Conservation (phyloP, 371 early-diverging fungal species). For the Actinomortierella wolfii region DNA sequence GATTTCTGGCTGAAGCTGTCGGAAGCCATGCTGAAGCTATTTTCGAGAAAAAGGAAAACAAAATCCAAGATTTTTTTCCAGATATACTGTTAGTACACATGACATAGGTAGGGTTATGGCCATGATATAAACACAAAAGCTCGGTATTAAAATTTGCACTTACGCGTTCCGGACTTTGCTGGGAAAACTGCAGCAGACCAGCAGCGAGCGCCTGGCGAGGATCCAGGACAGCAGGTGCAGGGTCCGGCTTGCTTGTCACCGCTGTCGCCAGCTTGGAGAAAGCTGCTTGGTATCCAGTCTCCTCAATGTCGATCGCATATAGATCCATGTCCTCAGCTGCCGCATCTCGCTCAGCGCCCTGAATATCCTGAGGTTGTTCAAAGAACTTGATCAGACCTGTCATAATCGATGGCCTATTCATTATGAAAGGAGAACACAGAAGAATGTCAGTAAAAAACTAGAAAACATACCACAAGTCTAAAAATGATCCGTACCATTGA, state of each 20-base stretch:
- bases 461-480: no score
- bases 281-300: slow-evolving; percentile 78
- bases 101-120: no score
- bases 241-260: slow-evolving; percentile 52
- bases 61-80: background rate
- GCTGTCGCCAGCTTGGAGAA: slow-evolving; percentile 70
- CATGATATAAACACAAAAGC: background rate
- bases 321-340: slow-evolving; percentile 72
- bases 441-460: no score
- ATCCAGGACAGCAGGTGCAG: slow-evolving; percentile 46
- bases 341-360: slow-evolving; percentile 37
- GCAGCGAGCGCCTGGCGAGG: slow-evolving; percentile 35
- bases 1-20: slow-evolving; percentile 38
- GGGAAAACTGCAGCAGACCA: slow-evolving; percentile 39
- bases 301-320: slow-evolving; percentile 74
- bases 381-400: slow-evolving; percentile 54
- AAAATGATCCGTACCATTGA: no score
- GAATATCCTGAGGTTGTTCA: slow-evolving; percentile 58
- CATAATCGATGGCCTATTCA: slow-evolving; percentile 51
- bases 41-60: background rate
- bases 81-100: background rate
- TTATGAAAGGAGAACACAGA: background rate
- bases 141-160: slow-evolving; percentile 4
- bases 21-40: slow-evolving; percentile 37
- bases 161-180: slow-evolving; percentile 41